Conservation (phyloP, 148 eudicot species). For the Drosera capensis region DNA sequence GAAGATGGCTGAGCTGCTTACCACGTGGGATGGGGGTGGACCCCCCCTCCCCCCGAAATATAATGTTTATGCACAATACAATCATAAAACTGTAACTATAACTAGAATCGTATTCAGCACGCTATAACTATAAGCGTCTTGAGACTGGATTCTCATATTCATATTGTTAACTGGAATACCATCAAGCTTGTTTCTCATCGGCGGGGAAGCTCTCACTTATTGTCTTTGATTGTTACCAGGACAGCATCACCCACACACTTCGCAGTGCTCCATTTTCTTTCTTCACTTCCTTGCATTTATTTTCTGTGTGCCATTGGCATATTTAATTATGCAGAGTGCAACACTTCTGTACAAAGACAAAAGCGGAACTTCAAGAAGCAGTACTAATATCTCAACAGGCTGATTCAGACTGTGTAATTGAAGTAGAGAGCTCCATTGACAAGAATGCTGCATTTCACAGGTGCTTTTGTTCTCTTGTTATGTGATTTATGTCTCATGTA, state of each 20-base stretch:
- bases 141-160: too few relatives aligned
- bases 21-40: too few relatives aligned
- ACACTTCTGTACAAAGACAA: slow-evolving; percentile 54
- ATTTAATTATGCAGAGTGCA: slow-evolving; percentile 39
- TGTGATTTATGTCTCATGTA: background rate
- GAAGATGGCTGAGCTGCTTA: too few relatives aligned
- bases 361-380: slow-evolving; percentile 58
- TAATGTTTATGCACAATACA: too few relatives aligned
- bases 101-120: too few relatives aligned
- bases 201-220: too few relatives aligned
- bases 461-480: slow-evolving; percentile 16
- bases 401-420: slow-evolving; percentile 66
- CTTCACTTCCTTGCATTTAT: slow-evolving; percentile 3
- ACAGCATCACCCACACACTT: slow-evolving; percentile 1
- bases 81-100: too few relatives aligned
- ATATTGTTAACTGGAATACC: too few relatives aligned
- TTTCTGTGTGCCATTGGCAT: slow-evolving; percentile 1
- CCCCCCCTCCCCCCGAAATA: too few relatives aligned
- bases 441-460: slow-evolving; percentile 69
- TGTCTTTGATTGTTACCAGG: background rate
- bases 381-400: slow-evolving; percentile 37
- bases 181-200: too few relatives aligned
- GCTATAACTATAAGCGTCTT: too few relatives aligned
- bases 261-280: background rate
- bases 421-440: slow-evolving; percentile 69